Evolutionary conservation across 2,329 filamentous ascomycete species (phyloP).

Genomic region (Diplodia corticola): DNA sequence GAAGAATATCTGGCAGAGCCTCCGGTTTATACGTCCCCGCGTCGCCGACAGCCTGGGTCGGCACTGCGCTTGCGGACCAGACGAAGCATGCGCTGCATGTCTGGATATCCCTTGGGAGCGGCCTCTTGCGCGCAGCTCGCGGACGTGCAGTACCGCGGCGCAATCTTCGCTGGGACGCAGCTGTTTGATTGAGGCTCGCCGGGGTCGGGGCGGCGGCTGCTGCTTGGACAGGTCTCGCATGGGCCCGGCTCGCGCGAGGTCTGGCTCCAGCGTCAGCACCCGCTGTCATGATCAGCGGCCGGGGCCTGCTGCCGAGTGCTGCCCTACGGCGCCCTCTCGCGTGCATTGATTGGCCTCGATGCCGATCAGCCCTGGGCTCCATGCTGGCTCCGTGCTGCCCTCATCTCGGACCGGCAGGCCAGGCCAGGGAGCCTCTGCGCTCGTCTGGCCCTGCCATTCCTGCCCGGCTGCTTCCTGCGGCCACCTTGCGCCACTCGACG

Average conservation of each 20-base stretch:
- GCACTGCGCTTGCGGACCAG: slow-evolving; percentile 3
- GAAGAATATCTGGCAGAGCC: background rate
- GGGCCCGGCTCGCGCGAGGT: background rate
- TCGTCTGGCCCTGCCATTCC: background rate
- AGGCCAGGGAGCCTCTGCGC: background rate
- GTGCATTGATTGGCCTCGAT: background rate
- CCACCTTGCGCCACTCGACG: background rate
- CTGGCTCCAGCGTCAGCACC: background rate
- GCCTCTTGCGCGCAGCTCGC: background rate
- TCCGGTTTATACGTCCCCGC: slow-evolving; percentile 7
- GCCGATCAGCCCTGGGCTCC: slow-evolving; percentile 5
- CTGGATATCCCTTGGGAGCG: background rate
- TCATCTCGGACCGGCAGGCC: background rate
- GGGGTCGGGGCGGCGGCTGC: background rate
- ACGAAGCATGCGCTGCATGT: slow-evolving; percentile 19
- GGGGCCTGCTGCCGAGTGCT: background rate
- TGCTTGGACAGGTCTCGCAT: slow-evolving; percentile 17
- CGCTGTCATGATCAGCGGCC: background rate
- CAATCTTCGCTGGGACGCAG: slow-evolving; percentile 1
- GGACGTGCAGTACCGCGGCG: background rate
- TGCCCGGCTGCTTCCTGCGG: background rate
- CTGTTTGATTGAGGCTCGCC: slow-evolving; percentile 12
- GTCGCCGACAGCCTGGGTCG: slow-evolving; percentile 11
- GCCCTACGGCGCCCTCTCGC: background rate
- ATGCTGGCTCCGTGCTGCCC: slow-evolving; percentile 13